Evolutionary conservation across 129 eudicot species (phyloP), one percentile per base, ranked within the genome.

Genomic region (Ambrosia artemisiifolia): DNA sequence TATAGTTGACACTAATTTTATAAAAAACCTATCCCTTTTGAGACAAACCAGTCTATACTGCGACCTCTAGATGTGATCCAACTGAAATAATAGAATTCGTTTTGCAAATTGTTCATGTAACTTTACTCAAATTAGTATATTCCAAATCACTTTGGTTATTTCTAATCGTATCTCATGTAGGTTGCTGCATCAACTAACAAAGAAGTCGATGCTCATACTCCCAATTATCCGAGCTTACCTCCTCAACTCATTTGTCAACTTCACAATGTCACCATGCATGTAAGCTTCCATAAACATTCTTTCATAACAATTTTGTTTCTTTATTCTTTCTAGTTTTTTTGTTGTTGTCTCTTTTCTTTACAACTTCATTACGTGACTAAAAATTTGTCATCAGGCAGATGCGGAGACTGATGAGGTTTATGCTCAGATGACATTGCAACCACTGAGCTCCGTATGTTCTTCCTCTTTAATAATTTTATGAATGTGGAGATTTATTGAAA

Each of bases 261-360:
- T 84, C 97, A 91, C 84, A 88, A 91, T 67, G 83, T 91, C 56
- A 91, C 90, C 28, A 91, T 91, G 97, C 97, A 91, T 83, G 97
- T 91, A 78, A 82, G 87, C 69, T 40, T 30, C 40, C 70, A 43
- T 13, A 38, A 28, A 62, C 2, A 10, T 28, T 28, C 19, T 4
- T 68, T 36, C 16, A 3, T 8, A 9, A 71, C 28, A 28, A 7
- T 36, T 55, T 17, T 68, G 17, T 30, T 64, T 19, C 24, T 30
- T 17, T 70, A 51, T 3, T 11, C 7, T 11, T 16, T 44, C 16
- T 10, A 9, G n/a, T n/a, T 24, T 24, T 0, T 51, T 54, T n/a
- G 10, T 63, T 33, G 61, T 46, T 66, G 35, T 40, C 17, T 65
- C 20, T 59, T 59, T n/a, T 3, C 17, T 62, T 0, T 19, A 2